A percentile compares a stretch with the other conserved stretches of the same genome.
Evolutionary conservation across 2,329 filamentous ascomycete species (phyloP).

Genomic region (Tolypocladium nubicola): DNA sequence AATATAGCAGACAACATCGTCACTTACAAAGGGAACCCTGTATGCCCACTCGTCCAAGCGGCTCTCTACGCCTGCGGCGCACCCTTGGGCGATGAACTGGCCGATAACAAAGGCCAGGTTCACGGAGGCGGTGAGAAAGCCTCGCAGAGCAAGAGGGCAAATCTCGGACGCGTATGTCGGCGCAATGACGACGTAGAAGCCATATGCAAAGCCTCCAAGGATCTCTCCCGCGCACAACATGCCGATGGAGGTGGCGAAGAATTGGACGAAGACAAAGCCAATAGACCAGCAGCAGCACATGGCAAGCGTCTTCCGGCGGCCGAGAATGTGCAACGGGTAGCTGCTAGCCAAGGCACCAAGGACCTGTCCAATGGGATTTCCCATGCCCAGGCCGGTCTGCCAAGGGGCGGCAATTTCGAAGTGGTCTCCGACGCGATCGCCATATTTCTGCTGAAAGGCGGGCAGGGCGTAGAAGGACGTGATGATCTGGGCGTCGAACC

Average conservation of each 20-base stretch:
- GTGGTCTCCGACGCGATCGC: slow-evolving; percentile 12
- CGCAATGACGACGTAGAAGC: slow-evolving; percentile 30
- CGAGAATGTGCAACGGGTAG: slow-evolving; percentile 27
- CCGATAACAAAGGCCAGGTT: slow-evolving; percentile 33
- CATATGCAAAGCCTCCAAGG: slow-evolving; percentile 31
- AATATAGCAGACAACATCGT: not conserved
- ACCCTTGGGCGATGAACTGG: slow-evolving; percentile 20
- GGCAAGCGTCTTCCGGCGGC: slow-evolving; percentile 40
- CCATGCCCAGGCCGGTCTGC: slow-evolving; percentile 39
- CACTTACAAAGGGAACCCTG: slow-evolving; percentile 13
- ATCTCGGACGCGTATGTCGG: slow-evolving; percentile 35
- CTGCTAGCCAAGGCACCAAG: slow-evolving; percentile 40
- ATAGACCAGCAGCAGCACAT: slow-evolving; percentile 25
- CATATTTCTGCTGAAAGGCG: slow-evolving; percentile 39
- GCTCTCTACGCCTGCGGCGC: slow-evolving; percentile 17
- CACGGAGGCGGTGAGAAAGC: slow-evolving; percentile 28
- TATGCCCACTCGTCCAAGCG: slow-evolving; percentile 36
- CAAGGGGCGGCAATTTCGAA: slow-evolving; percentile 30
- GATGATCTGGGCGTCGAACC: slow-evolving; percentile 55
- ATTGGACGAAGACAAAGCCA: slow-evolving; percentile 18
- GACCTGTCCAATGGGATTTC: slow-evolving; percentile 46
- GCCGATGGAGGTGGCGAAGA: slow-evolving; percentile 22
- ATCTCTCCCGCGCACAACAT: slow-evolving; percentile 33
- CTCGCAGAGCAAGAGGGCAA: slow-evolving; percentile 27
- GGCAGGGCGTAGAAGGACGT: slow-evolving; percentile 51